Conservation (phyloP, 371 early-diverging fungal species). For the Batkoa obscura region DNA sequence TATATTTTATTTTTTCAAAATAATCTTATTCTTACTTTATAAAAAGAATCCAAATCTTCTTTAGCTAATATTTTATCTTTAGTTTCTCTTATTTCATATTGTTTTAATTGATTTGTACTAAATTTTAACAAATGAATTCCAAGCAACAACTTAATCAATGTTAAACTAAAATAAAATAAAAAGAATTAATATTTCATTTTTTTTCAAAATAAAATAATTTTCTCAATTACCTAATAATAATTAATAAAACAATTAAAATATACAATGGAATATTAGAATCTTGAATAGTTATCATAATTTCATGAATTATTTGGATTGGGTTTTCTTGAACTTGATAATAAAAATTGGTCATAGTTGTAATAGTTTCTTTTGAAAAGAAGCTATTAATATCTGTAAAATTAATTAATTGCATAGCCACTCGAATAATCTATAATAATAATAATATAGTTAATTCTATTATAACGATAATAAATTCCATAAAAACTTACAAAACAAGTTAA, state of each 20-base stretch:
- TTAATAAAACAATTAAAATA: slow-evolving; percentile 5
- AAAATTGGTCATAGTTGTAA: too few relatives aligned
- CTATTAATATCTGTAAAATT: slow-evolving; percentile 16
- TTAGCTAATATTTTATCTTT: background rate
- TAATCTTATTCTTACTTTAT: background rate
- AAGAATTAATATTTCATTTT: background rate
- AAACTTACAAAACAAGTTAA: slow-evolving; percentile 59
- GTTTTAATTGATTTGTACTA: too few relatives aligned
- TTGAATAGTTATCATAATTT: background rate
- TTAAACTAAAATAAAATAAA: slow-evolving; percentile 9
- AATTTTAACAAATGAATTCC: slow-evolving; percentile 13
- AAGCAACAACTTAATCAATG: slow-evolving; percentile 47
- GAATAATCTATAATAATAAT: slow-evolving; percentile 15
- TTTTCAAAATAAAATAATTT: background rate
- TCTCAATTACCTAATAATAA: slow-evolving; percentile 9
- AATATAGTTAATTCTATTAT: background rate
- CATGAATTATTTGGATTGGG: too few relatives aligned
- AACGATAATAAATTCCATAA: background rate
- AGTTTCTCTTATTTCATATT: too few relatives aligned
- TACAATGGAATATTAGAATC: slow-evolving; percentile 1
- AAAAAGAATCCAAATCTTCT: background rate
- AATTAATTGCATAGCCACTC: slow-evolving; percentile 49
- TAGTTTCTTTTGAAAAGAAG: background rate
- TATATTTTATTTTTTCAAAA: slow-evolving; percentile 1
- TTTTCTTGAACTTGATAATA: too few relatives aligned